Base-by-base conservation (phyloP, 2,329 filamentous ascomycete species). In the Aspergillus sp. region DNA sequence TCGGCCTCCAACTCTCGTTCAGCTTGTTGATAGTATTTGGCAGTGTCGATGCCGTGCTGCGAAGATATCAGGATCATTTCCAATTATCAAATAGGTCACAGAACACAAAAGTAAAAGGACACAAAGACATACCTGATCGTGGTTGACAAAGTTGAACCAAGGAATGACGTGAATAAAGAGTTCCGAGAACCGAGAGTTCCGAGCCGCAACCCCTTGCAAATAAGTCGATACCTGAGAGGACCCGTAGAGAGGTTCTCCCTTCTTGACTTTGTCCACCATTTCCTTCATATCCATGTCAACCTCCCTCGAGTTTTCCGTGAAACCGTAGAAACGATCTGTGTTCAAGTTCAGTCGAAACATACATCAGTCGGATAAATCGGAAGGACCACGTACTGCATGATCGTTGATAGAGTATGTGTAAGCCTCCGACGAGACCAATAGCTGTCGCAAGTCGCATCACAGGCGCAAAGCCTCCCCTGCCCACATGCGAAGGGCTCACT, bases 141-240 rank as follows among this genome's bases (percentile, higher is more conserved):
- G 95, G 80, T 99, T 98, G 73, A 96, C 94, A 80, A 99, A 90
- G 83, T 99, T 99, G 81, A 96, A 94, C 95, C 93, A 98, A 45
- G 94, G 93, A 58, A 99, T 81, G 56, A 94, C 86, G 73, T 92
- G 90, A 66, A 91, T 81, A 77, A 94, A 95, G 32, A 95, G 82
- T 46, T 90, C 90, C 42, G 91, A 89, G 82, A 96, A 98, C 73
- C 95, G 85, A 72, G 92, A 96, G 82, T 99, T 96, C 69, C 95
- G 85, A 60, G 91, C 87, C 55, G 95, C 93, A 45, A 97, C 90
- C 61, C 94, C 95, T 80, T 99, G 95, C 83, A 97, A 90, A 79
- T 97, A 91, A 64, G 93, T 88, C 59, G 89, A 90, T 70, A 97
- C 80, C 55, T 81, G 80, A 71, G 88, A 91, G 70, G 85, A 86